These are phyloP conservation scores for Acanthamoeba healyi DNA, from an alignment of 208 protist genomes.

Conservation along the genomic window DNA sequence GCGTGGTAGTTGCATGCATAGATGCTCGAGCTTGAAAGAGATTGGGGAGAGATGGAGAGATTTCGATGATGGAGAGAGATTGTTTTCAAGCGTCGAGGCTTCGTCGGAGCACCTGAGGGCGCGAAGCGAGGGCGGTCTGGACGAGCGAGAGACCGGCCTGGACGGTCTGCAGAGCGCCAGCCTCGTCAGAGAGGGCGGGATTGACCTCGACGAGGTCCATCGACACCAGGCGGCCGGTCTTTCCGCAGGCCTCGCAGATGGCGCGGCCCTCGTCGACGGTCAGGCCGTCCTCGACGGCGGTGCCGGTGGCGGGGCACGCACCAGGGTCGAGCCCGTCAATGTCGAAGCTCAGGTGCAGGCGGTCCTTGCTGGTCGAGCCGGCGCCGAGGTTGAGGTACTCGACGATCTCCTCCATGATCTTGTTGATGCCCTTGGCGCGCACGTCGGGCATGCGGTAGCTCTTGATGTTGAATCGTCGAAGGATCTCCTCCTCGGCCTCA, in stretches of 20 bases:
- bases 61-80: too few species aligned
- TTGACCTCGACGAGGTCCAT: constrained; percentile 91
- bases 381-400: constrained; percentile 83
- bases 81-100: not conserved
- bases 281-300: constrained; percentile 87
- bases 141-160: constrained; percentile 86
- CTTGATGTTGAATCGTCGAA: constrained; percentile 86
- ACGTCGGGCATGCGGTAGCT: constrained; percentile 34
- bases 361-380: constrained; percentile 78
- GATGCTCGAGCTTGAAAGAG: too few species aligned
- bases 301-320: constrained; percentile 88
- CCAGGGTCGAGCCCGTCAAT: constrained; percentile 89
- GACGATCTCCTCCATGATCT: constrained; percentile 87
- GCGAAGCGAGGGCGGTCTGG: constrained; percentile 78
- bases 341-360: constrained; percentile 89
- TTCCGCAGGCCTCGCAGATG: constrained; percentile 83
- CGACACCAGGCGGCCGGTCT: constrained; percentile 85
- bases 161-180: constrained; percentile 82
- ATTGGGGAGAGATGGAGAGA: too few species aligned
- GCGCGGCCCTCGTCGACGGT: constrained; percentile 86
- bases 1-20: too few species aligned
- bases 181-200: constrained; percentile 84
- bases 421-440: constrained; percentile 85
- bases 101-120: not conserved
- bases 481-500: constrained; percentile 87